Percentiles rank a stretch among this genome's conserved stretches.
These are phyloP conservation scores for Xylaria sp. DNA, from an alignment of 2,329 filamentous ascomycete species.

Conservation along the genomic window DNA sequence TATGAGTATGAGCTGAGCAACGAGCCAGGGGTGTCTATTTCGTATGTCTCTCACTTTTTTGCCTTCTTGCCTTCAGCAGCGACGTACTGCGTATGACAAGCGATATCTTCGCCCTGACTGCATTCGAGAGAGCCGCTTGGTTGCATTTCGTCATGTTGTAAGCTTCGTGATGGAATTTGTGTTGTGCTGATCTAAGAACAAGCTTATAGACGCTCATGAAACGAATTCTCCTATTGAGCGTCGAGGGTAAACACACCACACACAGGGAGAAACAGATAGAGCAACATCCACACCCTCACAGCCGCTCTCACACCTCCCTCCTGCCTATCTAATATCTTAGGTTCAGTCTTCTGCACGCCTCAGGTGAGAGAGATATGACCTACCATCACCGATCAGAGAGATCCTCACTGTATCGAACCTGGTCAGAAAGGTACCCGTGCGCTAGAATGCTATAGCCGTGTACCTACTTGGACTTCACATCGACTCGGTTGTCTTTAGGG, in stretches of 20 bases:
- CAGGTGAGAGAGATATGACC: no score
- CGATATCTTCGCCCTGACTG: background rate
- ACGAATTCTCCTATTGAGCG: background rate
- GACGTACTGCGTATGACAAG: background rate
- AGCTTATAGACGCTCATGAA: background rate
- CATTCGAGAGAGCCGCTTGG: background rate
- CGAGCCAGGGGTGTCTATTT: background rate
- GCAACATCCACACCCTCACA: background rate
- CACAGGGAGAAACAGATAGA: background rate
- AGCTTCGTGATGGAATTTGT: background rate
- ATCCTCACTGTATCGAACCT: background rate
- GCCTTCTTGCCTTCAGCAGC: background rate
- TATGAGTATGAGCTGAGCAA: background rate
- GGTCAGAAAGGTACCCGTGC: background rate
- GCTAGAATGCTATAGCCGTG: background rate
- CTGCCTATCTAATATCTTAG: no score
- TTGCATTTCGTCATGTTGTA: background rate
- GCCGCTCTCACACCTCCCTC: background rate
- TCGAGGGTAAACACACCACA: background rate
- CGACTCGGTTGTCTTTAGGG: slow-evolving; percentile 6
- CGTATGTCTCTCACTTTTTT: background rate
- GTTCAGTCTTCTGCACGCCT: background rate
- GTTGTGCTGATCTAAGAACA: background rate
- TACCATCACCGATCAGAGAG: background rate
- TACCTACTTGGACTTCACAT: background rate